phyloP scores from a whole-genome alignment of 2,329 filamentous ascomycete species.

The Cladosporium sp. region DNA sequence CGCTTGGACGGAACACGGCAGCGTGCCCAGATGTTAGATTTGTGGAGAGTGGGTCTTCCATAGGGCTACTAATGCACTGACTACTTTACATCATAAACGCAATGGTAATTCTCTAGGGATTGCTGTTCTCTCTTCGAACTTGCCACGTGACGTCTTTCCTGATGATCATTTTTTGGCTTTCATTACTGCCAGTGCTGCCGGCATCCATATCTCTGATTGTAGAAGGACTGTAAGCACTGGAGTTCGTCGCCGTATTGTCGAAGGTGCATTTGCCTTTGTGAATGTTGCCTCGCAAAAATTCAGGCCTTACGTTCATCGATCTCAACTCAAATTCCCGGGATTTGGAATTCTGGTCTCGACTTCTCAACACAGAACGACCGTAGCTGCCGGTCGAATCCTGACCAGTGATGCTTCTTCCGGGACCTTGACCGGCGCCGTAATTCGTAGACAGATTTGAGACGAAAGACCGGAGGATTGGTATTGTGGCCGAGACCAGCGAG shows the following conservation, averaged over 20 bases:
- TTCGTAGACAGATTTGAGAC: conserved; percentile 14
- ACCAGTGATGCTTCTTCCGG: background rate
- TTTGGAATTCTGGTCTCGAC: background rate
- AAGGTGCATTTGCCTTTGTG: background rate
- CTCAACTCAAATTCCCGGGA: background rate
- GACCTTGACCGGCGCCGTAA: conserved; percentile 2
- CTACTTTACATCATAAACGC: no score
- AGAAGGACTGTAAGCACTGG: background rate
- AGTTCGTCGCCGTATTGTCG: background rate
- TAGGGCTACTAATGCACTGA: no score
- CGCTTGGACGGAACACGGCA: no score
- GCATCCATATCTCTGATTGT: background rate
- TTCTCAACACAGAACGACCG: background rate
- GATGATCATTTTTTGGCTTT: conserved; percentile 1
- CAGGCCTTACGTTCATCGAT: background rate
- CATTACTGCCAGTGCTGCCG: background rate
- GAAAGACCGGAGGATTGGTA: conserved; percentile 15
- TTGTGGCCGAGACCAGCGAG: conserved; percentile 16
- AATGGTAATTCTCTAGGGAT: no score
- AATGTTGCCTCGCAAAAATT: no score
- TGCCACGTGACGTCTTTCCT: no score
- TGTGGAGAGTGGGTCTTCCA: no score
- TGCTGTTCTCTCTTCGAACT: no score
- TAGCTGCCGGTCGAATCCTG: background rate
- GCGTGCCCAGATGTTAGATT: no score